These are phyloP conservation scores for Mycena kentingensis DNA, from an alignment of 768 basidiomycete species.

Conservation along the genomic window DNA sequence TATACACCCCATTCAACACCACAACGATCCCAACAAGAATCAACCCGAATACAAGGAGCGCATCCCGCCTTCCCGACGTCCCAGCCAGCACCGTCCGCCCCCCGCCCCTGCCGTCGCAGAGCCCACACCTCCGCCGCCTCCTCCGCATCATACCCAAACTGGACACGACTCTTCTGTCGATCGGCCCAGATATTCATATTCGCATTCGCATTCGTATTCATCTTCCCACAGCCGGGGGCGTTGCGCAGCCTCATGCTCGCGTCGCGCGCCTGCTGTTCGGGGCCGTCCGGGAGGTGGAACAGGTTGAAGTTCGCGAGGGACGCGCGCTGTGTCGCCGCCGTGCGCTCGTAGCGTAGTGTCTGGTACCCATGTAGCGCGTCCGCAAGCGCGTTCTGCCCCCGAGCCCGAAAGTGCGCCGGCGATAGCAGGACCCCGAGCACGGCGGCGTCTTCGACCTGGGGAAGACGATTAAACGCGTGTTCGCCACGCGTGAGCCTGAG, in stretches of 20 bases:
- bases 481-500: no score
- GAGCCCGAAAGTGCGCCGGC: conserved; percentile 45
- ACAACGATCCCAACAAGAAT: no score
- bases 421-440: conserved; percentile 54
- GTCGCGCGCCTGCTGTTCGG: conserved; percentile 53
- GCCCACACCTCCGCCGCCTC: conserved; percentile 51
- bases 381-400: no score
- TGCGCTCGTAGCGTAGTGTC: conserved; percentile 50
- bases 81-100: no score
- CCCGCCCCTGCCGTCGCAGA: no score
- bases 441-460: conserved; percentile 38
- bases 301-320: conserved; percentile 53
- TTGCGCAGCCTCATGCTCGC: no score
- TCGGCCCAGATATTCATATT: conserved; percentile 64
- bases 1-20: no score
- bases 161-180: conserved; percentile 44
- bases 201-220: conserved; percentile 29
- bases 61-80: no score
- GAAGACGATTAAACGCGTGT: no score
- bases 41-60: no score
- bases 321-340: conserved; percentile 49
- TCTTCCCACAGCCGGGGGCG: conserved; percentile 45
- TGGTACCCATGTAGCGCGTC: conserved; percentile 54
- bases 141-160: conserved; percentile 61
- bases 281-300: conserved; percentile 60